These are phyloP conservation scores for Pseudomonodictys pantanalensis DNA, from an alignment of 495 filamentous ascomycete species.

Conservation along the genomic window DNA sequence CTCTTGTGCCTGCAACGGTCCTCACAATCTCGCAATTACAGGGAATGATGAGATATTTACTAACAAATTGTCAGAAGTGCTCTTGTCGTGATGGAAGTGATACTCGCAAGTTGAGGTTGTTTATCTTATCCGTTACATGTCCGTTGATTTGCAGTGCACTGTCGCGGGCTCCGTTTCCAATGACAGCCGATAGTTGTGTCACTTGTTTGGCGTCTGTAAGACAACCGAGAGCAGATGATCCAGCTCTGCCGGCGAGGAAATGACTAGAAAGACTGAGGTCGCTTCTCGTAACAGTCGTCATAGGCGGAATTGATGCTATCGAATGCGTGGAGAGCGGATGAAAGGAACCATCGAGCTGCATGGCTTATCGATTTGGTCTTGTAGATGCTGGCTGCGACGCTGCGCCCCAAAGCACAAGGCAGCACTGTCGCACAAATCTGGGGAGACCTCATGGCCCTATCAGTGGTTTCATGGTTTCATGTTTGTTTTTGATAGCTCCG, in stretches of 20 bases:
- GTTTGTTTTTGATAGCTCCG: no score
- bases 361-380: neutral
- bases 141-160: constrained; percentile 11
- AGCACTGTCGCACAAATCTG: neutral
- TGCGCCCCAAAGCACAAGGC: no score
- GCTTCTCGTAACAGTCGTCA: neutral
- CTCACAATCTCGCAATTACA: constrained; percentile 7
- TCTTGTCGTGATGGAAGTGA: constrained; percentile 1
- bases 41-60: constrained; percentile 12
- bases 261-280: constrained; percentile 6
- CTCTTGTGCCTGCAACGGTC: constrained; percentile 5
- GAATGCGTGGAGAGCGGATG: neutral
- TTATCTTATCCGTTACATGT: constrained; percentile 10
- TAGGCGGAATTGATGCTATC: neutral
- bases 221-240: constrained; percentile 3
- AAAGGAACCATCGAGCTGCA: neutral
- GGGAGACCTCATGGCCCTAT: neutral
- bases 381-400: constrained; percentile 2
- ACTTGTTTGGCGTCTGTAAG: constrained; percentile 13
- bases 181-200: constrained; percentile 5
- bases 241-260: constrained; percentile 1
- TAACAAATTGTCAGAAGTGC: neutral
- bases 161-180: constrained; percentile 7
- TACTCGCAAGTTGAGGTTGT: constrained; percentile 8
- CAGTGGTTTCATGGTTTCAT: no score